Percentiles rank a stretch among this genome's conserved stretches.
Conservation (phyloP, 306 rosid species). For the Ziziphus jujuba region DNA sequence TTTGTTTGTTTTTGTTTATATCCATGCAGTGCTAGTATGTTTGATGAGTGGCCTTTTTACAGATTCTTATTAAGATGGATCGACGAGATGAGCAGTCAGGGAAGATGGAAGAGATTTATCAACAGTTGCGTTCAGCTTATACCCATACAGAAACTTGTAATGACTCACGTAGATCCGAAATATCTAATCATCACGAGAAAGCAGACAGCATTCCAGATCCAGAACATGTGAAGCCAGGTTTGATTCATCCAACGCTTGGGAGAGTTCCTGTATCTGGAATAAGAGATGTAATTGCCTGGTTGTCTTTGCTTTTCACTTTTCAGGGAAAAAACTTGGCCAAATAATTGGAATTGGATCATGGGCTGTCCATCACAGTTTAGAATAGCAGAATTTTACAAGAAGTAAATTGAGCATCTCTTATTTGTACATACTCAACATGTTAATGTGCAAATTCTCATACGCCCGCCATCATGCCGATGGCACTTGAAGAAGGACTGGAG, state of each 20-base stretch:
- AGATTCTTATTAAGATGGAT: conserved; percentile 88
- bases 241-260: conserved; percentile 36
- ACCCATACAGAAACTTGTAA: conserved; percentile 39
- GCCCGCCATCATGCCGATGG: neutral
- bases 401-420: conserved; percentile 1
- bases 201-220: conserved; percentile 16
- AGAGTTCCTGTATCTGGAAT: conserved; percentile 26
- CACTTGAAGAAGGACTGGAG: too few relatives aligned
- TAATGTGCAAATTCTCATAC: neutral
- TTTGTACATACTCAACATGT: conserved; percentile 1
- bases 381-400: conserved; percentile 19
- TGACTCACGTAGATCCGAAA: conserved; percentile 27
- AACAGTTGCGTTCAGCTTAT: conserved; percentile 56
- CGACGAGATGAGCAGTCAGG: conserved; percentile 58
- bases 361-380: conserved; percentile 25
- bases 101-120: conserved; percentile 55
- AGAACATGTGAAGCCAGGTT: conserved; percentile 52
- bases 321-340: conserved; percentile 35
- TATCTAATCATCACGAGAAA: conserved; percentile 27
- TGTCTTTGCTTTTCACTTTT: conserved; percentile 33
- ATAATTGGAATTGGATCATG: conserved; percentile 21
- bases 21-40: conserved; percentile 7
- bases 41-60: conserved; percentile 20
- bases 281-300: conserved; percentile 22
- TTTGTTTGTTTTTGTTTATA: neutral